Percentiles rank a stretch among this genome's conserved stretches.
phyloP scores from a whole-genome alignment of 768 basidiomycete species.

The Naganishia friedmannii region DNA sequence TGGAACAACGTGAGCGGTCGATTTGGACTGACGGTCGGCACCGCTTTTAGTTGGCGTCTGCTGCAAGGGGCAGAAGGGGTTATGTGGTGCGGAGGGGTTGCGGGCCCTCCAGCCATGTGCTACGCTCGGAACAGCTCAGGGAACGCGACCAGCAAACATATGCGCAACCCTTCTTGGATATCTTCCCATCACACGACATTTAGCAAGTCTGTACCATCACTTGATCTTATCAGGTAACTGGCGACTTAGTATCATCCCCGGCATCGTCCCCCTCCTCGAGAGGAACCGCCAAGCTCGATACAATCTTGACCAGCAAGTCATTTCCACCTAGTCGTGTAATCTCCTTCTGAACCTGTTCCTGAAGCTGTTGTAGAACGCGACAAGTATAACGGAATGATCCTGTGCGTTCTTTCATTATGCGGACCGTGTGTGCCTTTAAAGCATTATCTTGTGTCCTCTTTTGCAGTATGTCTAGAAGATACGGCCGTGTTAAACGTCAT shows the following conservation, averaged over 20 bases:
- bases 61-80: too few relatives aligned
- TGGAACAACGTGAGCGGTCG: too few relatives aligned
- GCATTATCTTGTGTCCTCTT: slow-evolving; percentile 78
- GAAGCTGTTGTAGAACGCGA: slow-evolving; percentile 65
- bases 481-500: neutral
- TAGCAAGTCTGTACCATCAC: too few relatives aligned
- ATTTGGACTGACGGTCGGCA: too few relatives aligned
- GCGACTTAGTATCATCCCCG: neutral
- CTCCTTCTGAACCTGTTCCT: slow-evolving; percentile 66
- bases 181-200: too few relatives aligned
- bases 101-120: too few relatives aligned
- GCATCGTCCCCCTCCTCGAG: slow-evolving; percentile 1
- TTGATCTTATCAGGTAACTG: neutral
- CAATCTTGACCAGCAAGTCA: slow-evolving; percentile 54
- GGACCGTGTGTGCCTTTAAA: slow-evolving; percentile 74
- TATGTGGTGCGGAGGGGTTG: too few relatives aligned
- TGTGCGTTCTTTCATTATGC: slow-evolving; percentile 71
- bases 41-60: too few relatives aligned
- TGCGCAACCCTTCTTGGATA: too few relatives aligned
- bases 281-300: slow-evolving; percentile 51
- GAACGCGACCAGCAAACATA: too few relatives aligned
- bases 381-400: slow-evolving; percentile 84
- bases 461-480: slow-evolving; percentile 73
- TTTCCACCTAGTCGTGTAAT: slow-evolving; percentile 77
- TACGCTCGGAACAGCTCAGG: too few relatives aligned